A percentile compares a stretch with the other conserved stretches of the same genome.
Conservation (phyloP, 2,329 filamentous ascomycete species). For the Keithomyces neogunnii region DNA sequence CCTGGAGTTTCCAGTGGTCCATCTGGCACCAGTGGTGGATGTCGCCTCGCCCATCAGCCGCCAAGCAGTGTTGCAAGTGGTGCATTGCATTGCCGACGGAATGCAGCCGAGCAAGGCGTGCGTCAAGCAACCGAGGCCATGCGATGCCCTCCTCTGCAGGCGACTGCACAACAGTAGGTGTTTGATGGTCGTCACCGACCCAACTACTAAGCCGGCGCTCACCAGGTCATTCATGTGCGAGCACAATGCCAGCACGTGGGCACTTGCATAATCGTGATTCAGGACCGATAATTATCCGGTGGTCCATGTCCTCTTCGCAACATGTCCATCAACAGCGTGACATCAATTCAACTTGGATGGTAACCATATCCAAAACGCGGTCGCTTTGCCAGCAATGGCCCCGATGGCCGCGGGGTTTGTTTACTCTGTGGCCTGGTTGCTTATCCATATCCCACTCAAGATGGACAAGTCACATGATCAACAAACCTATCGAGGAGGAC, state of each 20-base stretch:
- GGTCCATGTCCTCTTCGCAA: too few relatives aligned
- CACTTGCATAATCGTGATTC: neutral
- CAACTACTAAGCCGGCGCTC: too few relatives aligned
- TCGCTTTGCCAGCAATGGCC: neutral
- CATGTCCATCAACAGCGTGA: too few relatives aligned
- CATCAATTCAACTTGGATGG: neutral
- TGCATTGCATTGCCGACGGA: neutral
- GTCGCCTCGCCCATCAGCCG: neutral
- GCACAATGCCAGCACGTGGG: neutral
- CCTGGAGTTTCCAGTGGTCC: neutral
- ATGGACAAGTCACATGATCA: neutral
- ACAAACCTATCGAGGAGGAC: slow-evolving; percentile 13
- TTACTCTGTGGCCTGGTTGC: neutral
- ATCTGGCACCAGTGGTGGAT: neutral
- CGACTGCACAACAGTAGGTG: too few relatives aligned
- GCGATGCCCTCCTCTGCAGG: too few relatives aligned
- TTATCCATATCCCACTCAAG: neutral
- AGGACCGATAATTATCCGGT: neutral
- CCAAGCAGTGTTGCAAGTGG: neutral
- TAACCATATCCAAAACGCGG: neutral
- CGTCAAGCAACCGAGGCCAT: too few relatives aligned
- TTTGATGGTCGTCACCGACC: too few relatives aligned
- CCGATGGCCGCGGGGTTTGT: neutral
- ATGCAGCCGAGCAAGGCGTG: too few relatives aligned
- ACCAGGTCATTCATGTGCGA: too few relatives aligned